Conservation (phyloP, 345 rosid genomes). For the Euphorbia peplus region DNA sequence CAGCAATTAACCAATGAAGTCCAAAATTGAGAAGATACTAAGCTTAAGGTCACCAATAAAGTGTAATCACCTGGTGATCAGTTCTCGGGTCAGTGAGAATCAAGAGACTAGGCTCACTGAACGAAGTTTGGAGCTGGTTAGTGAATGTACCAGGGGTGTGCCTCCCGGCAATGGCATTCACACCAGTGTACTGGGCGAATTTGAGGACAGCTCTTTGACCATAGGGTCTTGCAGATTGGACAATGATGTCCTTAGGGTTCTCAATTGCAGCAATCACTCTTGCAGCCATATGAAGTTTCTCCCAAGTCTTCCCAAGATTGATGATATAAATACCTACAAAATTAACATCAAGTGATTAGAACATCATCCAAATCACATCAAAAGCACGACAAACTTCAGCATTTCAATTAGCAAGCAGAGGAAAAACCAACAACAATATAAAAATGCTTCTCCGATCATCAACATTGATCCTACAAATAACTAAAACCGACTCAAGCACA, state of each 20-base stretch:
- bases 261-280: slow-evolving; percentile 83
- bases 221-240: slow-evolving; percentile 94
- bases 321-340: slow-evolving; percentile 73
- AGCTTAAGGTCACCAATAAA: background rate
- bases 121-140: slow-evolving; percentile 86
- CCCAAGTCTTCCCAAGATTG: slow-evolving; percentile 94
- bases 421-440: too few species aligned
- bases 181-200: slow-evolving; percentile 93
- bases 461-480: too few species aligned
- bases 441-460: too few species aligned
- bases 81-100: slow-evolving; percentile 98
- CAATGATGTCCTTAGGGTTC: slow-evolving; percentile 89
- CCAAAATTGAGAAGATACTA: background rate
- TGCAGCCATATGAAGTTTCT: slow-evolving; percentile 82
- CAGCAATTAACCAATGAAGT: background rate
- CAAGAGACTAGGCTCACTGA: slow-evolving; percentile 80
- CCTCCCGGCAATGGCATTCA: slow-evolving; percentile 97
- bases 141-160: slow-evolving; percentile 99
- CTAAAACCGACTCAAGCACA: too few species aligned
- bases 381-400: too few species aligned
- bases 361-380: too few species aligned
- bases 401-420: too few species aligned
- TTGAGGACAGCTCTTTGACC: slow-evolving; percentile 95
- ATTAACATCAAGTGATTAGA: too few species aligned
- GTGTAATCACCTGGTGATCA: slow-evolving; percentile 71